Base-by-base conservation (phyloP, 164 flowering plant species). In the Stephania japonica region DNA sequence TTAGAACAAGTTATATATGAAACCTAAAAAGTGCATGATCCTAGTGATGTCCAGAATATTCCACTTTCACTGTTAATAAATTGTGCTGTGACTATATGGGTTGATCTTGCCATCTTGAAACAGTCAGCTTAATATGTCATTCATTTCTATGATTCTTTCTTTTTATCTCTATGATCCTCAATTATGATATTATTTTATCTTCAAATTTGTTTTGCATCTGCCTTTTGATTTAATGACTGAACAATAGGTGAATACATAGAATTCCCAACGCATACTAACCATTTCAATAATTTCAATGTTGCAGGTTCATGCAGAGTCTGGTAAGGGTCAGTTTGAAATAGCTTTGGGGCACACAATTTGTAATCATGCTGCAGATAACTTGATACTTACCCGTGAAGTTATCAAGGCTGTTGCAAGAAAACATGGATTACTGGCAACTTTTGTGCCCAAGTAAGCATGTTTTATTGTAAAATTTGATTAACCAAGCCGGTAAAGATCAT, bases 221-320 rank as follows among this genome's bases (percentile, higher is more conserved):
- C 19, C 63, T 14, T 56, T 26, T 25, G 44, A 42, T 27, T 25
- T 70, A 21, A 18, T 42, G 42, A 16, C 42, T 61, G 73, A 71
- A 42, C 62, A 32, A 21, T 59, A 26, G 24, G 19, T 27, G 19
- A 5, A 19, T 12, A 14, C 25, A 2, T 21, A 18, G 38, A 38
- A 32, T 23, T 61, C 25, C 44, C 42, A 47, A 2, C 6, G 53
- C 6, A 47, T 14, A 47, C 53, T 9, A 9, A 47, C 53, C 11
- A 44, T 25, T 27, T 19, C 42, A 25, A 62, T 53, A 27, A 23
- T 71, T 41, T 66, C 63, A 43, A 76, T 75, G n/a, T 68, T 77
- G 63, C 83, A 94, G 98, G 23, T 93, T 12, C 99, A 96, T 81
- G 88, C 97, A 68, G 98, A 96, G 88, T 79, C 95, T 75, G 98